phyloP scores from a whole-genome alignment of 2,329 filamentous ascomycete genomes.

The Lecanicillium sp. region DNA sequence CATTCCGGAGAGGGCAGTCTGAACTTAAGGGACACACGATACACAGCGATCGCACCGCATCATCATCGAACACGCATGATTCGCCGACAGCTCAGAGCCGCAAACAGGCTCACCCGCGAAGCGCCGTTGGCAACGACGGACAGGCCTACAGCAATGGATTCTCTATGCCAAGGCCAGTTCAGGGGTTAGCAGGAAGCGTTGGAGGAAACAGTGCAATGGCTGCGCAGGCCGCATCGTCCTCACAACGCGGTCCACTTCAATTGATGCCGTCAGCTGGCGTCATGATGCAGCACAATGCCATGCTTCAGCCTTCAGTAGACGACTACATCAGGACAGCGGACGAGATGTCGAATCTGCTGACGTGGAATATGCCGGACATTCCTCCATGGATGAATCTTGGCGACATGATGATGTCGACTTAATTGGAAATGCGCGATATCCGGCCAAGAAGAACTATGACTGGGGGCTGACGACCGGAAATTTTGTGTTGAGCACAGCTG shows the following conservation, averaged over 20 bases:
- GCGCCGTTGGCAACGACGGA: slow-evolving; percentile 1
- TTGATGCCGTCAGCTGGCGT: slow-evolving; percentile 10
- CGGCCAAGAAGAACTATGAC: too few relatives aligned
- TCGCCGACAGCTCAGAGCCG: slow-evolving; percentile 11
- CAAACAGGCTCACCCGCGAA: not conserved
- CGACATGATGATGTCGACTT: slow-evolving; percentile 6
- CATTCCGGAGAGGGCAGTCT: slow-evolving; percentile 12
- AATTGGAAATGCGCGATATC: not conserved
- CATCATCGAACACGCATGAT: slow-evolving; percentile 7
- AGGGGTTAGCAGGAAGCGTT: slow-evolving; percentile 2
- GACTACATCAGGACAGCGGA: slow-evolving; percentile 18
- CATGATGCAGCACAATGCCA: slow-evolving; percentile 10
- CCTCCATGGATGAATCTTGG: slow-evolving; percentile 10
- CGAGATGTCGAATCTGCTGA: slow-evolving; percentile 17
- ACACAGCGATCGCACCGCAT: slow-evolving; percentile 7
- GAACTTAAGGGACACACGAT: slow-evolving; percentile 10
- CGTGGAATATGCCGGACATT: slow-evolving; percentile 15
- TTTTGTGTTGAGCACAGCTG: too few relatives aligned
- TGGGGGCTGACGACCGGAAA: too few relatives aligned
- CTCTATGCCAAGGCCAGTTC: slow-evolving; percentile 7
- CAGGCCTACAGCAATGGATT: slow-evolving; percentile 5
- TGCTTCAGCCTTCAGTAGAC: slow-evolving; percentile 12
- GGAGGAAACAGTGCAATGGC: slow-evolving; percentile 1
- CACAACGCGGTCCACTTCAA: slow-evolving; percentile 9
- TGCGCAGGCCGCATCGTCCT: not conserved